Percentiles rank a stretch among this genome's conserved stretches.
These are phyloP conservation scores for Adansonia gregorii DNA, from an alignment of 441 rosid genomes.

Conservation along the genomic window DNA sequence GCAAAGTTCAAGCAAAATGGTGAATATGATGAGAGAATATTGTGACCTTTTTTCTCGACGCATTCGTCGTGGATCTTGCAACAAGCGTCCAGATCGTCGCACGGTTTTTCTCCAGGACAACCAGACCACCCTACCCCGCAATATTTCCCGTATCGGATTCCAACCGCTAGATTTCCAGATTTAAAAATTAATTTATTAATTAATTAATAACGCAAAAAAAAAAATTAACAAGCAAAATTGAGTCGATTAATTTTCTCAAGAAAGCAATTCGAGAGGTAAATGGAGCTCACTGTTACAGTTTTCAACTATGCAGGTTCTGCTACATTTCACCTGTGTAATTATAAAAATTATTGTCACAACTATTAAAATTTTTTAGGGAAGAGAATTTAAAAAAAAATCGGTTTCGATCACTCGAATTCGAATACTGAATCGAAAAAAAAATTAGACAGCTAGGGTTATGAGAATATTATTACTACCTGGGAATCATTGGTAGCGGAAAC, in stretches of 20 bases:
- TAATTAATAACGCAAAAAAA: neutral
- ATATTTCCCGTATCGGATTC: slow-evolving; percentile 83
- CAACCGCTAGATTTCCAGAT: slow-evolving; percentile 49
- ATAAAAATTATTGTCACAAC: neutral
- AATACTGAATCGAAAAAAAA: neutral
- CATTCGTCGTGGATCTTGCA: slow-evolving; percentile 86
- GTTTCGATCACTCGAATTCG: neutral
- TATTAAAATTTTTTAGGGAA: neutral
- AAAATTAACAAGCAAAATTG: too few relatives aligned
- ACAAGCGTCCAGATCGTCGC: slow-evolving; percentile 92
- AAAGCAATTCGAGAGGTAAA: neutral
- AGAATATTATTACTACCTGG: slow-evolving; percentile 31
- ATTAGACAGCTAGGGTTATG: neutral
- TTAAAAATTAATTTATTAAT: neutral
- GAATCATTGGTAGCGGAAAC: slow-evolving; percentile 54
- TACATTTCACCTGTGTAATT: slow-evolving; percentile 50
- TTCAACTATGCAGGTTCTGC: slow-evolving; percentile 65
- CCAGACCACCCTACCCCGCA: slow-evolving; percentile 92
- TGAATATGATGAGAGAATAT: neutral
- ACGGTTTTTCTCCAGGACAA: slow-evolving; percentile 91
- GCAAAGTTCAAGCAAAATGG: neutral
- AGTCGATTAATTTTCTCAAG: neutral
- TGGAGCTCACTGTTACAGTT: slow-evolving; percentile 69
- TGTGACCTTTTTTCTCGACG: slow-evolving; percentile 67
- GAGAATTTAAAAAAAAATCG: neutral